phyloP scores from a whole-genome alignment of 345 rosid species.

The Boechera retrofracta region DNA sequence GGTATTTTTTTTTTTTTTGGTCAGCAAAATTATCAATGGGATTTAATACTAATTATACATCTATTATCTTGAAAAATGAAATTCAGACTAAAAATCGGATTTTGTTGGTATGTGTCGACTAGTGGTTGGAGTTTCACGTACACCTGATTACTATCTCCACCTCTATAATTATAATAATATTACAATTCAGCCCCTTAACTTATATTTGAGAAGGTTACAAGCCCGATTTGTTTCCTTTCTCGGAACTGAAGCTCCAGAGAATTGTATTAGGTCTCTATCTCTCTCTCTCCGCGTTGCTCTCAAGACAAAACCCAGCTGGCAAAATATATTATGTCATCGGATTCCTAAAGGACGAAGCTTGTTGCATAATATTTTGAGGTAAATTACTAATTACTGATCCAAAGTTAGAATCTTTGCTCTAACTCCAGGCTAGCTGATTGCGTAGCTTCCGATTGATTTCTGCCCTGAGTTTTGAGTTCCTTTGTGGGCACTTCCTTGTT shows the following conservation, averaged over 20 bases:
- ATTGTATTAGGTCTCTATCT: slow-evolving; percentile 35
- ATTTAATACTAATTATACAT: background rate
- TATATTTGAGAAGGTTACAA: background rate
- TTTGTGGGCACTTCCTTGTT: slow-evolving; percentile 26
- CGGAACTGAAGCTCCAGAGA: slow-evolving; percentile 30
- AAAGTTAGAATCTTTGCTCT: slow-evolving; percentile 40
- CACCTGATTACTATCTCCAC: slow-evolving; percentile 15
- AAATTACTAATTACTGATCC: slow-evolving; percentile 19
- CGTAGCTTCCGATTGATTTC: slow-evolving; percentile 39
- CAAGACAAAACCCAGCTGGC: slow-evolving; percentile 36
- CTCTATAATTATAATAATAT: background rate
- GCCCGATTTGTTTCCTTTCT: slow-evolving; percentile 17
- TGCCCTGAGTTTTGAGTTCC: slow-evolving; percentile 28
- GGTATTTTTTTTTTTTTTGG: background rate
- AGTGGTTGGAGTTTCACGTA: slow-evolving; percentile 20
- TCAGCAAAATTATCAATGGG: background rate
- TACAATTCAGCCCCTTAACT: slow-evolving; percentile 22
- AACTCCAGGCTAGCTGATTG: slow-evolving; percentile 37
- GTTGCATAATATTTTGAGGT: slow-evolving; percentile 36
- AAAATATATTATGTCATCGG: slow-evolving; percentile 17
- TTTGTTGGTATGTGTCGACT: slow-evolving; percentile 9
- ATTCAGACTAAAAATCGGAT: background rate
- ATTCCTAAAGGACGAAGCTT: slow-evolving; percentile 31
- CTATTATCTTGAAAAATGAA: background rate
- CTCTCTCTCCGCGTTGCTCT: slow-evolving; percentile 30